Evolutionary conservation across 2,329 filamentous ascomycete genomes (phyloP).

Genomic region (Trichoderma atroviride): DNA sequence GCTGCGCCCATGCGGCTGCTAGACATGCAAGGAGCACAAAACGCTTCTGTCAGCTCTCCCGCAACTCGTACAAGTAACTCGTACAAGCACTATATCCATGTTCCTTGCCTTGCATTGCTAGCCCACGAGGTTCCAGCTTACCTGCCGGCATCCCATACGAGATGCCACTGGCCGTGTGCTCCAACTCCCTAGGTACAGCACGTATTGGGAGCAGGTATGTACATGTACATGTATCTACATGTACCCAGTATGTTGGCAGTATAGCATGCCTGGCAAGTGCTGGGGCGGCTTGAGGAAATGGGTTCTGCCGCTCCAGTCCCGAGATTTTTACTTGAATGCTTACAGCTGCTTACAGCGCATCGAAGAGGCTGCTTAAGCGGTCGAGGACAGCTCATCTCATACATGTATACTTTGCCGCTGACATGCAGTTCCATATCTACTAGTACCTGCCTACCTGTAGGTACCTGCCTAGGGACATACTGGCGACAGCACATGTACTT

Average conservation of each 20-base stretch:
- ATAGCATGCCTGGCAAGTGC: not conserved
- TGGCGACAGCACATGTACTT: too few relatives aligned
- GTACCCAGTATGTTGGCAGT: not conserved
- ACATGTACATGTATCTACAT: too few relatives aligned
- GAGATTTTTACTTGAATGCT: not conserved
- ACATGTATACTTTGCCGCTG: not conserved
- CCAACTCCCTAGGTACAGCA: not conserved
- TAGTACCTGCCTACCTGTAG: too few relatives aligned
- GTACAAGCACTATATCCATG: not conserved
- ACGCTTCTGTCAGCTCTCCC: not conserved
- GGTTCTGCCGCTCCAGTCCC: not conserved
- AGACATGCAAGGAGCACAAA: conserved; percentile 12
- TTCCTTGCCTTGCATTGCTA: not conserved
- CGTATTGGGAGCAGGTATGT: not conserved
- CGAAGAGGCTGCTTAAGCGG: not conserved
- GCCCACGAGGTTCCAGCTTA: not conserved
- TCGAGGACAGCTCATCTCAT: not conserved
- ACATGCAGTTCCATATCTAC: not conserved
- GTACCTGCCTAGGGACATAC: not conserved
- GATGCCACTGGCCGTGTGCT: not conserved
- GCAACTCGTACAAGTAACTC: not conserved
- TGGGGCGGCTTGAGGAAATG: not conserved
- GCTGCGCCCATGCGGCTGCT: conserved; percentile 25
- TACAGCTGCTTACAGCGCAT: not conserved
- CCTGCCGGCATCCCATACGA: not conserved